A percentile compares a stretch with the other conserved stretches of the same genome.
Conservation (phyloP, 2,329 filamentous ascomycete species). For the Didymella sp. region DNA sequence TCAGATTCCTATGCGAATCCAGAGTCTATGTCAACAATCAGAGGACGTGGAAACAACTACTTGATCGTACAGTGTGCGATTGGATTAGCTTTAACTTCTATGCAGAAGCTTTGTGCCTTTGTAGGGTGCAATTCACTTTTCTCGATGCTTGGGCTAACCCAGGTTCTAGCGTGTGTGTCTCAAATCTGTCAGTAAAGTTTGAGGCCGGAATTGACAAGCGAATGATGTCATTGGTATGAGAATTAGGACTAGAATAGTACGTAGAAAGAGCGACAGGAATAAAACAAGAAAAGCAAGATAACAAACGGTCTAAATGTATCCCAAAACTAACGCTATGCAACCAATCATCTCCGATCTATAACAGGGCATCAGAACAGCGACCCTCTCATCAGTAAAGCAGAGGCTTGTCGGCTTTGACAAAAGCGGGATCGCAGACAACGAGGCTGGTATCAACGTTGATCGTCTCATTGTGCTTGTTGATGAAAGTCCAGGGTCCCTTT, state of each 20-base stretch:
- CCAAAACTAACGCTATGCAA: constrained; percentile 1
- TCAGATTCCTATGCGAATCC: no score
- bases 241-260: background rate
- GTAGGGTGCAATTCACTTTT: no score
- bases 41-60: no score
- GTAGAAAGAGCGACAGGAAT: background rate
- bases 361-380: background rate
- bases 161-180: no score
- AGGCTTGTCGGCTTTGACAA: constrained; percentile 13
- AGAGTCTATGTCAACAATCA: no score
- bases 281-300: background rate
- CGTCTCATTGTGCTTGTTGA: constrained; percentile 2
- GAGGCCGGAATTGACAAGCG: background rate
- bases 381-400: background rate
- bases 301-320: background rate
- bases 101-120: no score
- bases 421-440: constrained; percentile 27
- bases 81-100: no score
- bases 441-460: constrained; percentile 16
- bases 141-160: no score
- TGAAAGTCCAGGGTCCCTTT: constrained; percentile 23
- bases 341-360: background rate
- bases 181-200: no score
- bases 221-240: background rate
- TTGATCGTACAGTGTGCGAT: no score